Base-by-base conservation (phyloP, 129 eudicot species). In the Chrysanthemum lavandulifolium region DNA sequence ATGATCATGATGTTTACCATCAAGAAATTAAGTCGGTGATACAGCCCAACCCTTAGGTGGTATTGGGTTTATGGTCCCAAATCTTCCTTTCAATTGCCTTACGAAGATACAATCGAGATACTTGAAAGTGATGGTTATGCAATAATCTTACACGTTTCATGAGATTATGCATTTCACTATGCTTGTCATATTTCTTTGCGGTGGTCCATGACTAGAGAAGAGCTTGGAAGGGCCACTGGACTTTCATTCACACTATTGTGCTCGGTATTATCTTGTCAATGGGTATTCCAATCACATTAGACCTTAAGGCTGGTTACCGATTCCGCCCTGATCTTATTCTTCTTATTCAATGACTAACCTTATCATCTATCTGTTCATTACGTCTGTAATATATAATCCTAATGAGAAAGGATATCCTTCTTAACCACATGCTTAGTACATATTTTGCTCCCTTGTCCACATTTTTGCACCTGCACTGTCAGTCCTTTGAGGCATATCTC, bases 161-260 rank as follows among this genome's bases (percentile, higher is more conserved):
- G 77, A 78, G 49, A 61, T 73, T 10, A 51, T 78, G 51, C 45
- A 57, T n/a, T 63, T 77, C 59, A 13, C 21, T 47, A 29, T 68
- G 27, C 19, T 49, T 40, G 15, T 48, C 21, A 55, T 73, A 78
- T n/a, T n/a, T n/a, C n/a, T 77, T 15, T 65, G 64, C 82, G 18
- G 75, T 29, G 66, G 78, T 47, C 99, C 97, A 92, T 83, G 73
- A 84, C 96, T 3, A 95, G 82, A 78, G 97, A 95, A 82, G 97
- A 88, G 56, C 96, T 95, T 63, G 99, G 99, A 81, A 88, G 97
- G 82, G 91, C 99, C 53, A 95, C 97, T 9, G 99, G n/a, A 95
- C 90, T 36, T 95, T 95, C 81, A 91, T 95, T 76, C 99, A 95
- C 87, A 90, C 99, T 78, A 96, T 95, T 72, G 84, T 50, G 99